These are phyloP conservation scores for Straminergon stramineum DNA, from an alignment of 225 moss, liverwort and hornwort species.

Conservation along the genomic window DNA sequence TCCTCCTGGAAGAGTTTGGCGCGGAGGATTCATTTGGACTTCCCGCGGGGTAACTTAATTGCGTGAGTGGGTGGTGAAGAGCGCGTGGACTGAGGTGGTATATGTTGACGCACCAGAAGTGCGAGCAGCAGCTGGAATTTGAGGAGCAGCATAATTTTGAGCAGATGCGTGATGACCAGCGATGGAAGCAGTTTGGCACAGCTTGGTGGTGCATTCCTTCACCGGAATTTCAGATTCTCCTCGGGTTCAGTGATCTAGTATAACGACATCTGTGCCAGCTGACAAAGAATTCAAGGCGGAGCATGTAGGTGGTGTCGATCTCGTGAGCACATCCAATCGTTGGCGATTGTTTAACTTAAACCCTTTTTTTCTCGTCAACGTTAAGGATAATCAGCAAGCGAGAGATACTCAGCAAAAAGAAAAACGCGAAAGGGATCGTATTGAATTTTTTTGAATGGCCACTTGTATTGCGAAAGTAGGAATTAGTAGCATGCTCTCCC, in stretches of 20 bases:
- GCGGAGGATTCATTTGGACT: neutral
- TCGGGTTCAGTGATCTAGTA: neutral
- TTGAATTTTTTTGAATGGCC: neutral
- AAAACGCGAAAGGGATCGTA: too few species aligned
- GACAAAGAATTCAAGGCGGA: neutral
- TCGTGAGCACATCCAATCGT: neutral
- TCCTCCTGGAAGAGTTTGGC: slow-evolving; percentile 18
- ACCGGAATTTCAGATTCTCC: neutral
- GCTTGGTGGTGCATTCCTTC: slow-evolving; percentile 8
- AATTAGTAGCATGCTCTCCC: neutral
- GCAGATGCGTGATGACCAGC: neutral
- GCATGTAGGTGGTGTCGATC: slow-evolving; percentile 15
- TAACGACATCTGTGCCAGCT: neutral
- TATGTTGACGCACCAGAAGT: neutral
- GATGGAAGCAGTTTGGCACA: slow-evolving; percentile 17
- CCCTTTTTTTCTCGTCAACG: neutral
- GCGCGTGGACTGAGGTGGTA: neutral
- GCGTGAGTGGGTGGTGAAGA: neutral
- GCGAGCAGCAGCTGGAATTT: neutral
- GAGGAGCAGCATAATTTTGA: neutral
- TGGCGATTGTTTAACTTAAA: neutral
- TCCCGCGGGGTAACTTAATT: neutral
- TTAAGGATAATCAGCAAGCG: neutral
- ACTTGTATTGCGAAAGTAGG: slow-evolving; percentile 7
- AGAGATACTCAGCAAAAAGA: neutral